Evolutionary conservation across 805 yeast species (phyloP).

Genomic region (Ogataea pignaliae): DNA sequence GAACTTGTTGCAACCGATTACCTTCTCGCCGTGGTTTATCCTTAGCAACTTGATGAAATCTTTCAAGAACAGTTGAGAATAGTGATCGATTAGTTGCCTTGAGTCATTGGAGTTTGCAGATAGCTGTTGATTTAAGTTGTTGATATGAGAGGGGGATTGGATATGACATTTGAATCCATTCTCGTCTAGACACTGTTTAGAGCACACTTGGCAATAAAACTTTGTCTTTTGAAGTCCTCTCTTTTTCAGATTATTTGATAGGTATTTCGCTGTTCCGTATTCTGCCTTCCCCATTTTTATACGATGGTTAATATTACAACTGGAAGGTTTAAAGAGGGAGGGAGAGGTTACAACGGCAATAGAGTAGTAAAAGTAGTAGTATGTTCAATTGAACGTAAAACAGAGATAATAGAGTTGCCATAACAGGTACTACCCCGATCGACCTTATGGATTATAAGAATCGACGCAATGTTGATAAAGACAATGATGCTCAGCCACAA

Average conservation of each 20-base stretch:
- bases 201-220: conserved; percentile 89
- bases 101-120: conserved; percentile 37
- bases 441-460: no score
- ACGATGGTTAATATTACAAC: no score
- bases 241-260: conserved; percentile 73
- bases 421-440: no score
- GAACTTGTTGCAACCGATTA: conserved; percentile 73
- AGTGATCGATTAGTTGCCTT: conserved; percentile 42
- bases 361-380: no score
- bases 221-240: conserved; percentile 80
- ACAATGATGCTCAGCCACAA: no score
- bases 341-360: no score
- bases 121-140: conserved; percentile 43
- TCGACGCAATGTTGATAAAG: no score
- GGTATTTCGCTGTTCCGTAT: conserved; percentile 62
- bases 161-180: conserved; percentile 92
- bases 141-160: conserved; percentile 73
- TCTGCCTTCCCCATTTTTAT: conserved; percentile 51
- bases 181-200: conserved; percentile 91
- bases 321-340: no score
- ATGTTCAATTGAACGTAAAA: no score
- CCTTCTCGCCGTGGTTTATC: conserved; percentile 75
- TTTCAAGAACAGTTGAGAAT: conserved; percentile 51
- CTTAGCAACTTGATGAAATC: conserved; percentile 63
- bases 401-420: no score